Base-by-base conservation (phyloP, 2,329 filamentous ascomycete species). In the Clarireedia monteithiana region DNA sequence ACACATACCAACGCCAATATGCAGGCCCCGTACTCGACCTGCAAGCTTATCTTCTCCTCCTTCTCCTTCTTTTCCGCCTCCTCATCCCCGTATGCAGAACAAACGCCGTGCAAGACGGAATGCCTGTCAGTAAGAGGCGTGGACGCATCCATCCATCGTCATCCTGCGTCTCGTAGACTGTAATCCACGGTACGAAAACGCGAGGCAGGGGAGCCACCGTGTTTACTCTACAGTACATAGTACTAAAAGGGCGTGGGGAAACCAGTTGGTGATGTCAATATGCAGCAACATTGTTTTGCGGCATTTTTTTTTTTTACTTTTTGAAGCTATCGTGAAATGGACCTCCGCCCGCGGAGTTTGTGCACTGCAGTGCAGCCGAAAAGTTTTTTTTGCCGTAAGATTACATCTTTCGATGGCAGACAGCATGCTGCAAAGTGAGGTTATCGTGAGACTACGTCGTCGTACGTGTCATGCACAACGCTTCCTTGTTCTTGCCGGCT, bases 281-380 rank as follows among this genome's bases (percentile, higher is more conserved):
- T 48, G 36, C 45, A 54, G 40, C 30, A 30, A 30, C 27, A 30
- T 7, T 20, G 20, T 30, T 30, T 30, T 34, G 30, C 30, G 30
- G 30, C 9, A 34, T 34, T 34, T 17, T 6, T 26, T 26, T 26
- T 39, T 27, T 14, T 24, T 20, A 20, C 20, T 12, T 44, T 20
- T 10, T 49, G 52, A 44, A 24, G 45, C n/a, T 42, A 48, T 54
- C 51, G 44, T 54, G 51, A 49, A 30, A 49, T 42, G 6, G 20
- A 26, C n/a, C 15, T 23, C 17, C 4, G 6, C 14, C 7, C 9
- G 12, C 5, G 23, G 17, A 15, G 20, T 47, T 26, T 30, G 24
- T n/a, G 15, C 10, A 26, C 27, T 15, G 26, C 12, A 12, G 15
- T 14, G 20, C 10, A 15, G 15, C 15, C 10, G 12, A 24, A 15